Evolutionary conservation across 768 basidiomycete species (phyloP), one percentile per base, ranked within the genome.

Genomic region (Paxillus ammoniavirescens): DNA sequence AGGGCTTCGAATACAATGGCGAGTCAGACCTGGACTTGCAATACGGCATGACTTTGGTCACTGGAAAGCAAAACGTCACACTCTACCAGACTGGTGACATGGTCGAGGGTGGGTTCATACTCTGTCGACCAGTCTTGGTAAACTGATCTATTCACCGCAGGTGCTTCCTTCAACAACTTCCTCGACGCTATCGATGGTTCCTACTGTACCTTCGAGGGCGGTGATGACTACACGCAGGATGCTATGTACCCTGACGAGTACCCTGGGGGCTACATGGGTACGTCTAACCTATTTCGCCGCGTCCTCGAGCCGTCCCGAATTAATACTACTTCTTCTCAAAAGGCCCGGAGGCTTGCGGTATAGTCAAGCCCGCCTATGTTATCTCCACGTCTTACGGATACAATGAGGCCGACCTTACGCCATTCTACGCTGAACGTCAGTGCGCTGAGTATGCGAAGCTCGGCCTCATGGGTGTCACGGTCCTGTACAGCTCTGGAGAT

Each of bases 401-500:
- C 47, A 65, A 73, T 37, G 78, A 80, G 49, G 68, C 60, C 12
- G 69, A 72, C 17, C 58, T 71, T 37, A 66, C 66, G 0, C 66
- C 67, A 0, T 66, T 67, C 47, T 79, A 77, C 48, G 64, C 73
- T 10, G 55, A 57, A 17, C 68, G 77, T 28, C 77, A 79, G 58
- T 79, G 77, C 48, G 58, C 62, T 18, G 79, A 80, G 61, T 80
- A 78, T 54, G 79, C 66, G 9, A 80, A 80, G 50, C 68, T 75
- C 6, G 73, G 73, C 10, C 54, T 74, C 4, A 62, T 69, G 67
- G 73, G 73, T 15, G 37, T 72, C 26, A 73, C 73, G 4, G 38
- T 75, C 38, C 30, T 74, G n/a, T 74, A 57, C 43, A 65, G 66
- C 42, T 67, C 67, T 0, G 72, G 66, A 8, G 71, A 72, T 45